Evolutionary conservation across 2,329 filamentous ascomycete genomes (phyloP), one percentile per base, ranked within the genome.

Genomic region (Aureobasidium musti): DNA sequence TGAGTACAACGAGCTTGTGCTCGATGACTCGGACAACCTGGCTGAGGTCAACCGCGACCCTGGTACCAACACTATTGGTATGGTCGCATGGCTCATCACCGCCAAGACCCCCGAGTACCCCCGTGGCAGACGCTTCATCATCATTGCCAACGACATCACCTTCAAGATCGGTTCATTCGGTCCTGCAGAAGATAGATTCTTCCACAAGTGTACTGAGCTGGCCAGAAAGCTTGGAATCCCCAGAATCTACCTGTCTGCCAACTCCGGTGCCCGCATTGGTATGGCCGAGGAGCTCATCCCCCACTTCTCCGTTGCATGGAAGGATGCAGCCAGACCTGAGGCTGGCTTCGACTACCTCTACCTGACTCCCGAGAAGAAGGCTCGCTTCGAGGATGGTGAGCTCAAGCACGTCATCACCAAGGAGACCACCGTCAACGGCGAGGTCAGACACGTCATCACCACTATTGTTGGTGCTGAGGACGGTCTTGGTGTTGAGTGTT

Each of bases 81-180:
- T 99, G 95, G 94, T 99, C 66, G 95, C 92, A 72, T 99, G 95
- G 95, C 86, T 98, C 71, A 89, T 98, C 77, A 96, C 91, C 69
- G 95, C 93, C 19, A 92, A 88, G 77, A 98, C 95, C 1, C 95
- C 95, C 11, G 95, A 99, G 79, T 99, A 99, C 77, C 94, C 95
- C 67, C 86, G 87, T 70, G 95, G 95, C 68, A 88, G 95, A 72
- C 91, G 91, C 76, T 97, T 98, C 81, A 88, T 99, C 77, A 91
- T 99, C 71, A 89, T 99, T 70, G 93, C 95, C 84, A 99, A 99
- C 85, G 95, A 99, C 76, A 99, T 99, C 78, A 99, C 95, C 21
- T 98, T 92, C 86, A 96, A 96, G 85, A 99, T 98, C 77, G 95
- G 95, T 75, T 97, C 92, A 1, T 99, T 99, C 77, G 95, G 95